Evolutionary conservation across 140 eudicot species (phyloP).

Genomic region (Ambrosia hybrid): DNA sequence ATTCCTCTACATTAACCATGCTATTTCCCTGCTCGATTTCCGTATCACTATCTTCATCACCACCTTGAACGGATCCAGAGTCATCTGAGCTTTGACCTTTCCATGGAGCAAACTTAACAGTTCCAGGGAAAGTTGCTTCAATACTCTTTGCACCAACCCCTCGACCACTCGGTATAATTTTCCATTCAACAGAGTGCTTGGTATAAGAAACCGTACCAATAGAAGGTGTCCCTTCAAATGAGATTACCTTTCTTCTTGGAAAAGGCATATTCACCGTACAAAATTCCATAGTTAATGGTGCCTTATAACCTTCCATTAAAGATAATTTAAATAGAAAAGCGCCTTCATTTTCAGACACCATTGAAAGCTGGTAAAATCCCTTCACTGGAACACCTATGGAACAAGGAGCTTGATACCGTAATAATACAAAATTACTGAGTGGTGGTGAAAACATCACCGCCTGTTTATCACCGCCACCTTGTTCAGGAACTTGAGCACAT

Average conservation of each 20-base stretch:
- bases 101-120: conserved; percentile 79
- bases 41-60: conserved; percentile 86
- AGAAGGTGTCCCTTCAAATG: conserved; percentile 93
- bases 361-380: conserved; percentile 97
- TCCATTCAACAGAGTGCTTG: conserved; percentile 93
- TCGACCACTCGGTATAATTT: conserved; percentile 65
- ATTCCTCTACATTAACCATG: conserved; percentile 77
- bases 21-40: conserved; percentile 68
- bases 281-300: conserved; percentile 76
- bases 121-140: conserved; percentile 93
- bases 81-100: conserved; percentile 56
- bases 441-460: conserved; percentile 84
- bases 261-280: conserved; percentile 98
- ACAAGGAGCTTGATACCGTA: conserved; percentile 70
- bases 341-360: conserved; percentile 99
- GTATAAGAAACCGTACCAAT: conserved; percentile 71
- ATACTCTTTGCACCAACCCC: conserved; percentile 82
- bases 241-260: conserved; percentile 74
- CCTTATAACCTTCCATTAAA: conserved; percentile 84
- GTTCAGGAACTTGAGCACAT: conserved; percentile 98
- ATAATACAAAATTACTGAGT: conserved; percentile 75
- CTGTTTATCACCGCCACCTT: conserved; percentile 76
- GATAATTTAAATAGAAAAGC: conserved; percentile 80
- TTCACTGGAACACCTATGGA: conserved; percentile 76
- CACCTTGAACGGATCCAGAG: conserved; percentile 42